Evolutionary conservation across 2,329 filamentous ascomycete genomes (phyloP).

Genomic region (Dothiorella sarmentorum): DNA sequence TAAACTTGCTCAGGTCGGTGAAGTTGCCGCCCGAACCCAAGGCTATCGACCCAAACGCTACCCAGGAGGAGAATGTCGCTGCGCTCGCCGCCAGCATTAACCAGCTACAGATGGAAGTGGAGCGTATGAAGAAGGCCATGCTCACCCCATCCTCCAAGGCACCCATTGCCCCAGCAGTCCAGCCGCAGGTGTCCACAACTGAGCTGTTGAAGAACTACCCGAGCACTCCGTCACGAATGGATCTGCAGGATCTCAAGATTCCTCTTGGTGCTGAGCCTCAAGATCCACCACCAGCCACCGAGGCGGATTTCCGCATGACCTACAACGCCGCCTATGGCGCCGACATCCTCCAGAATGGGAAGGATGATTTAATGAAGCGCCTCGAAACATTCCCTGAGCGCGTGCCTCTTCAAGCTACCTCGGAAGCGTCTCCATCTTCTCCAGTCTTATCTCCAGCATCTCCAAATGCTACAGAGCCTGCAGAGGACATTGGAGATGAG

Average conservation of each 20-base stretch:
- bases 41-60: conserved; percentile 36
- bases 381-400: conserved; percentile 32
- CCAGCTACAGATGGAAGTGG: conserved; percentile 39
- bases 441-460: conserved; percentile 28
- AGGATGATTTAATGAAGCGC: conserved; percentile 50
- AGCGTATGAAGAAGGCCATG: conserved; percentile 30
- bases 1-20: conserved; percentile 34
- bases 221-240: neutral
- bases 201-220: conserved; percentile 16
- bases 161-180: neutral
- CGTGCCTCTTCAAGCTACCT: conserved; percentile 32
- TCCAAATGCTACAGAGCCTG: conserved; percentile 28
- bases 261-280: conserved; percentile 23
- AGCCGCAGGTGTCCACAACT: conserved; percentile 7
- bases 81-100: conserved; percentile 40
- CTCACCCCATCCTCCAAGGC: conserved; percentile 1
- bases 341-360: conserved; percentile 49
- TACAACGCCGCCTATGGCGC: conserved; percentile 48
- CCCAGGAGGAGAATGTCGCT: conserved; percentile 39
- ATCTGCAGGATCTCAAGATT: conserved; percentile 20
- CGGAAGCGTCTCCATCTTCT: conserved; percentile 35
- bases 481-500: conserved; percentile 20
- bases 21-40: conserved; percentile 25
- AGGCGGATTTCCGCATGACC: conserved; percentile 49
- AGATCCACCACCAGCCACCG: conserved; percentile 30